phyloP scores from a whole-genome alignment of 2,329 filamentous ascomycete genomes.

The Metarhizium brunneum region DNA sequence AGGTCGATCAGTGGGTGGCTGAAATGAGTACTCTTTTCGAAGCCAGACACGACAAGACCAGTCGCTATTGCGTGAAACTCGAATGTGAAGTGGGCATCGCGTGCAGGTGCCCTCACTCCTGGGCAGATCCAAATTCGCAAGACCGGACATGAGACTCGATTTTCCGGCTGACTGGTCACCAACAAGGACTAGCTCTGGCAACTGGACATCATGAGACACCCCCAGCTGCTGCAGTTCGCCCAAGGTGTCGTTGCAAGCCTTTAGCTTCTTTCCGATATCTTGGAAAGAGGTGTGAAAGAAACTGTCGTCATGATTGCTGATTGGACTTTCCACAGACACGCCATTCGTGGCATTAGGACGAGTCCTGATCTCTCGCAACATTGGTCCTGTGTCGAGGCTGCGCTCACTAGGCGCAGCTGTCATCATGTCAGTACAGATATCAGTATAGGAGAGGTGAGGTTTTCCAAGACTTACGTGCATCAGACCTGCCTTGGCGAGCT shows the following conservation, averaged over 20 bases:
- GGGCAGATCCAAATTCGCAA: constrained; percentile 63
- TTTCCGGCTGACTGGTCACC: constrained; percentile 84
- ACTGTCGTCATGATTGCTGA: constrained; percentile 22
- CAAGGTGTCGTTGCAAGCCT: constrained; percentile 56
- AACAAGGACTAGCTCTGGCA: constrained; percentile 74
- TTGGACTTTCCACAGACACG: constrained; percentile 11
- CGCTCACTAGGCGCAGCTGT: constrained; percentile 28
- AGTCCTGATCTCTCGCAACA: constrained; percentile 28
- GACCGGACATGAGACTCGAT: constrained; percentile 56
- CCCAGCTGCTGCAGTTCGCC: constrained; percentile 62
- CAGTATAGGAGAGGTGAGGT: neutral
- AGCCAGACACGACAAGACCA: constrained; percentile 65
- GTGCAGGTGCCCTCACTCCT: constrained; percentile 67
- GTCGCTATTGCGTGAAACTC: constrained; percentile 45
- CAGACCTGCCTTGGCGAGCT: constrained; percentile 22
- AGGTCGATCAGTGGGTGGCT: constrained; percentile 26
- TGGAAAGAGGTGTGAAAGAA: constrained; percentile 34
- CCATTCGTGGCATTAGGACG: constrained; percentile 10
- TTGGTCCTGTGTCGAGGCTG: constrained; percentile 24
- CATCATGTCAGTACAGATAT: constrained; percentile 1
- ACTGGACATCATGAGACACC: constrained; percentile 58
- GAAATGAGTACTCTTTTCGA: constrained; percentile 53
- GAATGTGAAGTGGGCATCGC: constrained; percentile 71
- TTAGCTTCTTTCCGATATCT: constrained; percentile 53
- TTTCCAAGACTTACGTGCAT: constrained; percentile 26